Base-by-base conservation (phyloP, 2,329 filamentous ascomycete species). In the Penicillium thymicola region DNA sequence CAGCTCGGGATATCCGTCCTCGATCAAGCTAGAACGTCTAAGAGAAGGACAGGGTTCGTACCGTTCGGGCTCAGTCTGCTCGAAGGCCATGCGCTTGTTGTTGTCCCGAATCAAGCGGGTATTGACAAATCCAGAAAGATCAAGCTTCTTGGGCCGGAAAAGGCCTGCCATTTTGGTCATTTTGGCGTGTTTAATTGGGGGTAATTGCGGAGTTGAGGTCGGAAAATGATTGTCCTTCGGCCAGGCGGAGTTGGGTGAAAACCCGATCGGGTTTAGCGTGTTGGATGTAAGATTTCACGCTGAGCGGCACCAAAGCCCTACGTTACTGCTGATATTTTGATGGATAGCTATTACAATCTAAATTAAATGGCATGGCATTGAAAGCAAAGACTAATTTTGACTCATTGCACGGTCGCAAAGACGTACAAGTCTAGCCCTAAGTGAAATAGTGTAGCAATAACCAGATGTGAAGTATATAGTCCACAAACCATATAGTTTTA, bases 81-180 rank as follows among this genome's bases (percentile, higher is more conserved):
- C 89, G 70, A 92, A 97, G 57, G 92, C 90, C 79, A 95, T 93
- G 69, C 94, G 89, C 85, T 97, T 99, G 54, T 92, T 92, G 79
- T 97, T 91, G 76, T 99, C 94, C 68, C 94, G 90, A 72, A 99
- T 89, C 65, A 90, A 84, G 65, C 88, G 88, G 73, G 88, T 85
- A 72, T 97, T 97, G 78, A 95, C 76, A 72, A 89, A 96, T 73
- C 90, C 90, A 73, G 89, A 87, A 65, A 97, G 79, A 67, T 97
- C 92, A 66, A 97, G 86, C 81, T 87, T 92, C 78, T 96, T 96
- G 32, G 92, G 82, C 67, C 92, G 83, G 78, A 96, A 97, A 79
- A 92, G 89, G 46, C 90, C 88, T 84, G 79, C 74, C 40, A 61
- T 60, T 48, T 65, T 64, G 9, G 62, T 60, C 63, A 66, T 64